A percentile compares a stretch with the other conserved stretches of the same genome.
phyloP scores from a whole-genome alignment of 164 flowering plant species.

The Liquidambar formosana region DNA sequence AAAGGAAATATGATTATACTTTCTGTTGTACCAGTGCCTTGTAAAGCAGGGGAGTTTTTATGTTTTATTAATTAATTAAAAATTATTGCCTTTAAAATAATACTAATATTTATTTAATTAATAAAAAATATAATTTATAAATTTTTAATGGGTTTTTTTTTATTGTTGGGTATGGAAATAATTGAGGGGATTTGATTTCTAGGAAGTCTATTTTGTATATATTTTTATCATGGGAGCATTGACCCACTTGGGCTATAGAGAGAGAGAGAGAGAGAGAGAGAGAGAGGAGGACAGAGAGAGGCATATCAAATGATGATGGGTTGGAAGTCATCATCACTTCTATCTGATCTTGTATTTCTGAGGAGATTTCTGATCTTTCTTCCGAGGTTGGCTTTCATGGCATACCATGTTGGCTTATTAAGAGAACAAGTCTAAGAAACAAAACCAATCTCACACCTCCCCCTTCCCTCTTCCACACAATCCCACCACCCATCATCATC shows the following conservation, averaged over 20 bases:
- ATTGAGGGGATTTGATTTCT: constrained; percentile 37
- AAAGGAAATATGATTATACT: constrained; percentile 12
- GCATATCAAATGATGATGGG: constrained; percentile 26
- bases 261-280: constrained; percentile 16
- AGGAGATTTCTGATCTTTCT: constrained; percentile 20
- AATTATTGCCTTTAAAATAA: too few relatives aligned
- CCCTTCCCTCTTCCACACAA: too few relatives aligned
- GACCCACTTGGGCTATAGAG: constrained; percentile 34
- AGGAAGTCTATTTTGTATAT: constrained; percentile 45
- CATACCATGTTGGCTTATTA: constrained; percentile 23
- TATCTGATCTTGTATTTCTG: constrained; percentile 31
- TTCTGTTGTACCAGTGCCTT: constrained; percentile 13
- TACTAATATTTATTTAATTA: not conserved
- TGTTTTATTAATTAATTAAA: not conserved
- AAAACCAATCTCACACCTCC: not conserved
- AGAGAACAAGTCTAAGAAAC: constrained; percentile 8
- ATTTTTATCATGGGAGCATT: constrained; percentile 34
- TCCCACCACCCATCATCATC: not conserved
- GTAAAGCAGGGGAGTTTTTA: constrained; percentile 7
- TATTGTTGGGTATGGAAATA: constrained; percentile 30
- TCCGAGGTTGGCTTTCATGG: constrained; percentile 32
- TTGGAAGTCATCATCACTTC: constrained; percentile 30
- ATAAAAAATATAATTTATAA: not conserved
- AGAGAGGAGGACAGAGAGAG: constrained; percentile 14
- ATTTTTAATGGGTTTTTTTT: constrained; percentile 1